Conservation (phyloP, 2,329 filamentous ascomycete species). For the Trichophyton benhamiae region DNA sequence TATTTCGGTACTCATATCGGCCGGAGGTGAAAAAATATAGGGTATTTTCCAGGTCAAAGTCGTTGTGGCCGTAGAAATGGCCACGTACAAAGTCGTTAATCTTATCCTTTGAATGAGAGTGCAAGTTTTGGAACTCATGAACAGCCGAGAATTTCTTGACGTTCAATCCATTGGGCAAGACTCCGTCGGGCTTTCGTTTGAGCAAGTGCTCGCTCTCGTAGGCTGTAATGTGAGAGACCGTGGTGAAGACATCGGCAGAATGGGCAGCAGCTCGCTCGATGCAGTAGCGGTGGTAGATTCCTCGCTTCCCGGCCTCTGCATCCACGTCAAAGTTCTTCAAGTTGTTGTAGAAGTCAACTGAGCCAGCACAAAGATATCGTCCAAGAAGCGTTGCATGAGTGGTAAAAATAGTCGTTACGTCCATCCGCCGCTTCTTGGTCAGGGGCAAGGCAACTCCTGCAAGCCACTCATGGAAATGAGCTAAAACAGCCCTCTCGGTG, state of each 20-base stretch:
- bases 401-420: slow-evolving; percentile 96
- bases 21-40: slow-evolving; percentile 96
- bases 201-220: slow-evolving; percentile 96
- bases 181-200: slow-evolving; percentile 94
- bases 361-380: slow-evolving; percentile 90
- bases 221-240: slow-evolving; percentile 94
- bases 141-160: slow-evolving; percentile 98
- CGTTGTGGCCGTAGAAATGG: slow-evolving; percentile 96
- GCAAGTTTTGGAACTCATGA: slow-evolving; percentile 97
- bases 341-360: slow-evolving; percentile 99
- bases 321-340: slow-evolving; percentile 94
- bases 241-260: slow-evolving; percentile 91
- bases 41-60: slow-evolving; percentile 93
- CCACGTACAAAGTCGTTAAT: slow-evolving; percentile 97
- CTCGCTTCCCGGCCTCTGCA: slow-evolving; percentile 89
- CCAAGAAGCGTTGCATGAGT: slow-evolving; percentile 93
- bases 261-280: slow-evolving; percentile 91
- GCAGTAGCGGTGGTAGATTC: slow-evolving; percentile 97
- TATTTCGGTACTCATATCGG: slow-evolving; percentile 95
- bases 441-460: slow-evolving; percentile 86
- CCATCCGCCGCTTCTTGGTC: slow-evolving; percentile 85
- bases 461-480: slow-evolving; percentile 98
- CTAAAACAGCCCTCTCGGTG: slow-evolving; percentile 81
- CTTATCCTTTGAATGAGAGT: slow-evolving; percentile 92
- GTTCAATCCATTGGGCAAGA: slow-evolving; percentile 90